Evolutionary conservation across 495 filamentous ascomycete species (phyloP).

Genomic region (Penicillium crystallinum): DNA sequence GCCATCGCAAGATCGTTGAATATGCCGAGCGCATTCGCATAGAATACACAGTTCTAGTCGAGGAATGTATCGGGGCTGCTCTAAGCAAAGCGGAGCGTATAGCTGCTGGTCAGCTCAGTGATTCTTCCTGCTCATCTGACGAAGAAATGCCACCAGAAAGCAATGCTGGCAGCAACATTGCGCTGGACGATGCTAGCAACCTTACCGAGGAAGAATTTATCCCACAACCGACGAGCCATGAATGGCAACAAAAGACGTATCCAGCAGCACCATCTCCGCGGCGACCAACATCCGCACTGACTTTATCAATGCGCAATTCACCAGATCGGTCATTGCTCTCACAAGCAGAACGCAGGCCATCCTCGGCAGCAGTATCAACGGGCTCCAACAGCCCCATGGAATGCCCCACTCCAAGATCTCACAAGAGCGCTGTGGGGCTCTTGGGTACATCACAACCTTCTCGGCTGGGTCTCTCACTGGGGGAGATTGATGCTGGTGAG

Average conservation of each 20-base stretch:
- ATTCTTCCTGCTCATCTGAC: constrained; percentile 58
- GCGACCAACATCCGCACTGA: constrained; percentile 34
- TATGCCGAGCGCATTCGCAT: constrained; percentile 93
- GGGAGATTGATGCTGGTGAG: constrained; percentile 71
- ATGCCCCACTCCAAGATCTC: constrained; percentile 84
- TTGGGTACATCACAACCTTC: constrained; percentile 57
- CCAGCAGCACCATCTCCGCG: constrained; percentile 18
- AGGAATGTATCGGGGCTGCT: constrained; percentile 91
- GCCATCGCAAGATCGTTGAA: constrained; percentile 88
- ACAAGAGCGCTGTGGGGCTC: constrained; percentile 61
- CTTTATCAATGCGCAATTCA: constrained; percentile 41
- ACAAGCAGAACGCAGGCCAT: constrained; percentile 43
- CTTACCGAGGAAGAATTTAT: constrained; percentile 4
- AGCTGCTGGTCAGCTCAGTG: constrained; percentile 76
- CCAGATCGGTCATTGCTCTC: constrained; percentile 27
- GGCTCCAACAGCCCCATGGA: constrained; percentile 88
- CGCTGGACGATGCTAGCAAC: not conserved
- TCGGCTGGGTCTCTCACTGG: constrained; percentile 64
- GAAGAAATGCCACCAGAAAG: constrained; percentile 38
- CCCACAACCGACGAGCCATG: not conserved
- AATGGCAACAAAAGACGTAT: constrained; percentile 10
- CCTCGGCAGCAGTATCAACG: constrained; percentile 61
- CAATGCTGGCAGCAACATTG: not conserved
- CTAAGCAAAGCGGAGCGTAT: constrained; percentile 86
- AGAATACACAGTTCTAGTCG: constrained; percentile 84